Percentiles rank a stretch among this genome's conserved stretches.
Conservation (phyloP, 371 early-diverging fungal species). For the Mucor irregularis region DNA sequence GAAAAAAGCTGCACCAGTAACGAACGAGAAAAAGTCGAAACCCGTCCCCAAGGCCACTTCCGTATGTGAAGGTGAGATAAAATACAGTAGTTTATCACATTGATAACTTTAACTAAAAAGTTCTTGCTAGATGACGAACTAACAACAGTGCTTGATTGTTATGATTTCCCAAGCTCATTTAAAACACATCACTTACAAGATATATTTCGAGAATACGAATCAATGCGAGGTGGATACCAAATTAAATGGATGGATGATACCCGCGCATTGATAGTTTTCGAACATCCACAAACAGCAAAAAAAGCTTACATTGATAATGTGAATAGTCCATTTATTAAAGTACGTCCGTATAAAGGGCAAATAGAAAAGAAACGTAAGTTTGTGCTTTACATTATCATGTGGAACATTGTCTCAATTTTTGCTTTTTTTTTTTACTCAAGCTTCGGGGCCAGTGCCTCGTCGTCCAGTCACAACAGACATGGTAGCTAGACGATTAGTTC, state of each 20-base stretch:
- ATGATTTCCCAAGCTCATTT: conserved; percentile 54
- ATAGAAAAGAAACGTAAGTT: conserved; percentile 7
- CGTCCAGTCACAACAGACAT: conserved; percentile 56
- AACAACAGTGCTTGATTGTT: conserved; percentile 48
- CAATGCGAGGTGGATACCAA: conserved; percentile 66
- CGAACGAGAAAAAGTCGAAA: background rate
- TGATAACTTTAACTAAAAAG: background rate
- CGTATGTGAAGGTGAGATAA: too few species aligned
- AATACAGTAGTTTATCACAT: background rate
- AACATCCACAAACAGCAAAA: conserved; percentile 61
- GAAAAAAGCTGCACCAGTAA: background rate
- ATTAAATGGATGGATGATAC: conserved; percentile 76
- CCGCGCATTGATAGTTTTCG: conserved; percentile 70
- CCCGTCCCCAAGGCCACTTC: too few species aligned
- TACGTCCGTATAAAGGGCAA: conserved; percentile 27
- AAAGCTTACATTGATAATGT: conserved; percentile 38
- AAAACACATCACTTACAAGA: conserved; percentile 57
- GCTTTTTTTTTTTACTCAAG: conserved; percentile 1
- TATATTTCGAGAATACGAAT: conserved; percentile 55
- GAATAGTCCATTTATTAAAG: conserved; percentile 18
- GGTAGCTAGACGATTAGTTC: conserved; percentile 53
- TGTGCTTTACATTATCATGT: too few species aligned
- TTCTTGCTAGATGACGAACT: conserved; percentile 26
- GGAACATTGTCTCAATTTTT: background rate
- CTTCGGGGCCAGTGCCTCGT: conserved; percentile 22